phyloP scores from a whole-genome alignment of 768 basidiomycete genomes.

The Calocybe indica region DNA sequence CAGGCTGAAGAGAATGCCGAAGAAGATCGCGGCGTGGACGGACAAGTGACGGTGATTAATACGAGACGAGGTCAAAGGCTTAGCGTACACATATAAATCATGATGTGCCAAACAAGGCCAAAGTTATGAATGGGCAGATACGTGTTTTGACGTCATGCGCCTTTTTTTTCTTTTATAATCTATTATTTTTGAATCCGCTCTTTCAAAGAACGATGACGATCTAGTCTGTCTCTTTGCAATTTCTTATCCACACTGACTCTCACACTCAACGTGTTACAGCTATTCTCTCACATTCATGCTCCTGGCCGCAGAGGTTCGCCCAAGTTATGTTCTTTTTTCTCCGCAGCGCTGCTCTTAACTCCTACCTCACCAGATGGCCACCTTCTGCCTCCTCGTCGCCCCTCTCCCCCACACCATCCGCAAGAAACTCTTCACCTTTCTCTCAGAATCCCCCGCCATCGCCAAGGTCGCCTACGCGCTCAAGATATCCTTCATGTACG shows the following conservation, averaged over 20 bases:
- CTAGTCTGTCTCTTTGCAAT: conserved; percentile 27
- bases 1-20: no score
- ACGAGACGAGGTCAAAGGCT: no score
- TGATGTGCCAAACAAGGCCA: no score
- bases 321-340: background rate
- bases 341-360: background rate
- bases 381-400: conserved; percentile 79
- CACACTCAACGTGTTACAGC: conserved; percentile 31
- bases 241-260: conserved; percentile 11
- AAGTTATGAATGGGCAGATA: no score
- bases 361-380: conserved; percentile 49
- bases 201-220: conserved; percentile 34
- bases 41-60: no score
- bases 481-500: conserved; percentile 92
- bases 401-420: conserved; percentile 77
- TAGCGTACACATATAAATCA: no score
- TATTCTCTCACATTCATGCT: conserved; percentile 79
- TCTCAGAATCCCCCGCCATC: conserved; percentile 61
- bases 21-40: no score
- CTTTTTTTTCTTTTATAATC: background rate
- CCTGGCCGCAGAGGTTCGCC: conserved; percentile 62
- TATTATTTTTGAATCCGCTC: background rate
- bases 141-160: no score
- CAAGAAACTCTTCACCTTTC: conserved; percentile 67
- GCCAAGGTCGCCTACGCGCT: conserved; percentile 87